Percentiles rank a stretch among this genome's conserved stretches.
phyloP scores from a whole-genome alignment of 2,329 filamentous ascomycete genomes.

The Mycocentrospora acerina region DNA sequence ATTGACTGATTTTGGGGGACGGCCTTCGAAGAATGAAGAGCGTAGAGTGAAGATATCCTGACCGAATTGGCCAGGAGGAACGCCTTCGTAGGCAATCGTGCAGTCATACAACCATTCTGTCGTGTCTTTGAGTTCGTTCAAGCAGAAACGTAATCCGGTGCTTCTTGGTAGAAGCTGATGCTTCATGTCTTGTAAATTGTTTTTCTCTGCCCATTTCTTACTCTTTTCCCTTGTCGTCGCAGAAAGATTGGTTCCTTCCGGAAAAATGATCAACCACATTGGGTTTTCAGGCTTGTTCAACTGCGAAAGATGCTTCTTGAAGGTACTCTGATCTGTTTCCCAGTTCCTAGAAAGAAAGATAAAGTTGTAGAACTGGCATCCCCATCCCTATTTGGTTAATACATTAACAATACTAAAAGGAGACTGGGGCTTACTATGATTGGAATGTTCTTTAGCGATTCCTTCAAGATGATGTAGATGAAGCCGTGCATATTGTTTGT shows the following conservation, averaged over 20 bases:
- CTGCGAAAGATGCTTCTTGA: constrained; percentile 72
- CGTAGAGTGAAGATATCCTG: constrained; percentile 86
- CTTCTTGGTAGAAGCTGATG: constrained; percentile 77
- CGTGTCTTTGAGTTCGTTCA: constrained; percentile 71
- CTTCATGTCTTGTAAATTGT: constrained; percentile 68
- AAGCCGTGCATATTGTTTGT: constrained; percentile 81
- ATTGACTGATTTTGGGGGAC: constrained; percentile 91
- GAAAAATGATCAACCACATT: constrained; percentile 90
- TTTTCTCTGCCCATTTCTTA: constrained; percentile 74
- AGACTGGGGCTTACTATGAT: constrained; percentile 50
- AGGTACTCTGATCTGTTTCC: constrained; percentile 73
- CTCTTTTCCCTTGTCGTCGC: constrained; percentile 70
- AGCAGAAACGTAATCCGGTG: constrained; percentile 76
- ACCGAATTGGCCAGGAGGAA: constrained; percentile 72
- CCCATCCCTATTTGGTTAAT: constrained; percentile 55
- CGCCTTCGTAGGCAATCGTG: constrained; percentile 92
- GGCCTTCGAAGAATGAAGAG: constrained; percentile 85
- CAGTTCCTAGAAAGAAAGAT: constrained; percentile 92
- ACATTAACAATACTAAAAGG: no score
- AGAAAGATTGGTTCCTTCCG: constrained; percentile 82
- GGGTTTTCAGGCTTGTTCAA: constrained; percentile 70
- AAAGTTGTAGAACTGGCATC: constrained; percentile 85
- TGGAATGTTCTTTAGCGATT: constrained; percentile 79
- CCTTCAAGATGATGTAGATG: constrained; percentile 87
- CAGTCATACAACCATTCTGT: constrained; percentile 89